Percentiles rank a stretch among this genome's conserved stretches.
Conservation (phyloP, 768 basidiomycete species). For the Lentinus tigrinus region DNA sequence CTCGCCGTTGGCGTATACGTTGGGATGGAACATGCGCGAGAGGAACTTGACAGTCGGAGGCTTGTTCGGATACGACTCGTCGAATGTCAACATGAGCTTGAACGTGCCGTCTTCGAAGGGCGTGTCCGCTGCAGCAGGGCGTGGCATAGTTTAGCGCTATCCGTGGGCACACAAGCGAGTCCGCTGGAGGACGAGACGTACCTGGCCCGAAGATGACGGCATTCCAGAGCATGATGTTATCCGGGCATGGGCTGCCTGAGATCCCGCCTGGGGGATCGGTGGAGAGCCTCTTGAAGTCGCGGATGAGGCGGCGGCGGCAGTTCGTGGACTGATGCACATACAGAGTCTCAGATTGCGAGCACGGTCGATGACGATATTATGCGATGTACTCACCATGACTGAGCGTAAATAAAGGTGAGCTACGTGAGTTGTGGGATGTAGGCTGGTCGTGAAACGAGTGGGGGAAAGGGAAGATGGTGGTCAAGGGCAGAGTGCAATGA, state of each 20-base stretch:
- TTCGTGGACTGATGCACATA: slow-evolving; percentile 65
- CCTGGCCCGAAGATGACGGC: slow-evolving; percentile 99
- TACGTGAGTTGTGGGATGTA: background rate
- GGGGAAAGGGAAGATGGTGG: slow-evolving; percentile 2
- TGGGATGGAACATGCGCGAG: slow-evolving; percentile 98
- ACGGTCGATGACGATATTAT: background rate
- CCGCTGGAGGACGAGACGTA: slow-evolving; percentile 37
- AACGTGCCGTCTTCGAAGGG: slow-evolving; percentile 99
- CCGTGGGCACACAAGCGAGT: background rate
- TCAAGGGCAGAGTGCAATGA: slow-evolving; percentile 5
- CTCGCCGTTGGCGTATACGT: slow-evolving; percentile 98
- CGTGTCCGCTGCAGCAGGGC: slow-evolving; percentile 71
- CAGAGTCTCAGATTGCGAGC: slow-evolving; percentile 28
- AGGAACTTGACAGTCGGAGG: slow-evolving; percentile 97
- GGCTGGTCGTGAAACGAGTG: background rate
- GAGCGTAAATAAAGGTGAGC: background rate
- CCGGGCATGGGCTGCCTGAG: slow-evolving; percentile 93
- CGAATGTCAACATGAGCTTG: slow-evolving; percentile 92
- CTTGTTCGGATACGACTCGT: slow-evolving; percentile 98
- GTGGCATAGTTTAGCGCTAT: background rate
- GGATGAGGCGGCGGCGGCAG: slow-evolving; percentile 91
- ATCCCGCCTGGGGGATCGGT: slow-evolving; percentile 95
- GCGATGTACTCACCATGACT: background rate
- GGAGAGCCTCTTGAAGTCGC: slow-evolving; percentile 95
- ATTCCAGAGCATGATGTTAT: slow-evolving; percentile 99